Base-by-base conservation (phyloP, 2,329 filamentous ascomycete genomes). In the Tolypocladium tropicale region DNA sequence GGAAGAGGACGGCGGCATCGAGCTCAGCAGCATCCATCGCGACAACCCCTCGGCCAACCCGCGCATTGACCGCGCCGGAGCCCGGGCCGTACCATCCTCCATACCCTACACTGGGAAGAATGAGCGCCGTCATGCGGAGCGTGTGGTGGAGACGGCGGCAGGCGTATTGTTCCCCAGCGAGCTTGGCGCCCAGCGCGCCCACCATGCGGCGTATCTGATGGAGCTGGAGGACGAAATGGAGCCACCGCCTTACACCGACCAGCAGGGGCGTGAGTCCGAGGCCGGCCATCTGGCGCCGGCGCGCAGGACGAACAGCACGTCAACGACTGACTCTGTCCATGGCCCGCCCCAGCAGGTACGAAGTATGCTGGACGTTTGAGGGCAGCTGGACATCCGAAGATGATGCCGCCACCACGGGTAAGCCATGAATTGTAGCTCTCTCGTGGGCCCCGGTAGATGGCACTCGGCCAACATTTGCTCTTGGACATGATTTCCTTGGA, bases 341-440 rank as follows among this genome's bases (percentile, higher is more conserved):
- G 71, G 66, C n/a, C 75, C 74, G 55, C 78, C 79, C n/a, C 78
- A 81, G 63, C 75, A 80, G 62, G 68, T 83, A 6, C 73, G 70
- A 62, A 83, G 81, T 63, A 84, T 84, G 81, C 61, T 84, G 61
- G 81, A 84, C 62, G 63, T 83, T 16, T 83, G 67, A 55, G 12
- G 14, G 10, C 21, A 23, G 18, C 39, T 12, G 25, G 10, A 25
- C n/a, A 18, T 21, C 14, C 5, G 21, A 21, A 21, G 21, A 21
- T 21, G 7, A 23, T 12, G 39, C n/a, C 3, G 39, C 10, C 6
- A 6, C 14, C 4, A 30, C 25, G 11, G 25, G 43, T 2, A 12
- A 49, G 4, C 6, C 4, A 16, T 18, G 28, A n/a, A n/a, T 10
- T 28, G 46, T 12, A 18, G 46, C 18, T 32, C 16, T n/a, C 25